These are phyloP conservation scores for Cladosporium velox DNA, from an alignment of 2,329 filamentous ascomycete species.

Conservation along the genomic window DNA sequence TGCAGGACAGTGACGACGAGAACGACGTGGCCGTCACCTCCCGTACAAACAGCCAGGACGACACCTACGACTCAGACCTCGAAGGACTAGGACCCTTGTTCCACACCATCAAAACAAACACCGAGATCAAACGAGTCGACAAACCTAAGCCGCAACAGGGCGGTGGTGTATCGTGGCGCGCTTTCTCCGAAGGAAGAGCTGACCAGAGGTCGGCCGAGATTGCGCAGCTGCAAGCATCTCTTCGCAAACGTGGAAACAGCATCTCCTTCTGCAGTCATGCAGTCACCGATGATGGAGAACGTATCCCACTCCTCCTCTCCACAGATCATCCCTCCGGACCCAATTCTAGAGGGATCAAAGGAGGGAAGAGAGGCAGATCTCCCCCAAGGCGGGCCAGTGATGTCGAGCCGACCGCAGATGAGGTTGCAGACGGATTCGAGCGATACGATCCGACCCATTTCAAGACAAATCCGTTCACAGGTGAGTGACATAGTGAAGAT, in stretches of 20 bases:
- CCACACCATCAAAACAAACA: not conserved
- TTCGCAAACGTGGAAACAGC: slow-evolving; percentile 36
- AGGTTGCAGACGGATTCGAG: slow-evolving; percentile 31
- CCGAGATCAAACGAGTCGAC: slow-evolving; percentile 36
- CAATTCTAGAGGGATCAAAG: slow-evolving; percentile 23
- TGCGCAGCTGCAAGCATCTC: slow-evolving; percentile 36
- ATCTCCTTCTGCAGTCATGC: slow-evolving; percentile 38
- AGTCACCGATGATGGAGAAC: slow-evolving; percentile 38
- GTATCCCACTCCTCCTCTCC: slow-evolving; percentile 31
- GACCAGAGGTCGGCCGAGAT: slow-evolving; percentile 38
- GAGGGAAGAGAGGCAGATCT: slow-evolving; percentile 26
- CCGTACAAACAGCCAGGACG: slow-evolving; percentile 33
- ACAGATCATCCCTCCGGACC: slow-evolving; percentile 25
- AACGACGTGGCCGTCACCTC: slow-evolving; percentile 36
- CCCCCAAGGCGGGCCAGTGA: slow-evolving; percentile 35
- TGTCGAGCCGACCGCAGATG: slow-evolving; percentile 32
- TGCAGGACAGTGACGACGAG: slow-evolving; percentile 37
- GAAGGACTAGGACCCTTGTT: slow-evolving; percentile 19
- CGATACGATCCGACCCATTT: slow-evolving; percentile 29
- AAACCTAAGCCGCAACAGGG: slow-evolving; percentile 36
- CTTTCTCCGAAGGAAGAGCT: slow-evolving; percentile 37
- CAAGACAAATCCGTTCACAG: slow-evolving; percentile 37
- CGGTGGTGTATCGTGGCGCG: slow-evolving; percentile 39
- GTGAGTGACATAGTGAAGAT: slow-evolving; percentile 27
- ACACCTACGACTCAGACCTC: slow-evolving; percentile 18